Conservation (phyloP, 768 basidiomycete species). For the Kwoniella sp. region DNA sequence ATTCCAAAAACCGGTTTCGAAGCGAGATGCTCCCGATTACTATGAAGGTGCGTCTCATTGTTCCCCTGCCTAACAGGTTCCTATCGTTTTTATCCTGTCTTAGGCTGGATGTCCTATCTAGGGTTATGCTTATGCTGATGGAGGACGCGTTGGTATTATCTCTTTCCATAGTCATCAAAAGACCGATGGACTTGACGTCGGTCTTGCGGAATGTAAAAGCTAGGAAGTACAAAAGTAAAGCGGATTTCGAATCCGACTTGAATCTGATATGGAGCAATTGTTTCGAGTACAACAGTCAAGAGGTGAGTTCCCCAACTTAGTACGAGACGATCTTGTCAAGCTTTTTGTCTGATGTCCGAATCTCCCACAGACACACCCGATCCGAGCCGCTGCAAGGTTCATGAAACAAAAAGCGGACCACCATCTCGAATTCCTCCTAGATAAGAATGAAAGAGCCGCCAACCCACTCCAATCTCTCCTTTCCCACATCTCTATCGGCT, state of each 20-base stretch:
- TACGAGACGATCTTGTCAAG: background rate
- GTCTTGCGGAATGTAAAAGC: constrained; percentile 92
- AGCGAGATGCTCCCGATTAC: constrained; percentile 88
- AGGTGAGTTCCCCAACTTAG: constrained; percentile 63
- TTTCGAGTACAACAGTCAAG: constrained; percentile 83
- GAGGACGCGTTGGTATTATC: no score
- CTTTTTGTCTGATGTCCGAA: no score
- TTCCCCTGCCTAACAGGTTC: no score
- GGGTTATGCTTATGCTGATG: no score
- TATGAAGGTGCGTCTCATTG: constrained; percentile 77
- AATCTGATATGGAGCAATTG: constrained; percentile 98
- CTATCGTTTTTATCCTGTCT: no score
- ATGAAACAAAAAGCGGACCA: constrained; percentile 82
- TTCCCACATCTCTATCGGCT: constrained; percentile 8
- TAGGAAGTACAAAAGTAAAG: constrained; percentile 88
- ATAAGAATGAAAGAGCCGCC: constrained; percentile 66
- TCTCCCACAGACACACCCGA: constrained; percentile 76
- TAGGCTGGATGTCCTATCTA: no score
- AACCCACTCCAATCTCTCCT: constrained; percentile 20
- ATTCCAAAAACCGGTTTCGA: constrained; percentile 90
- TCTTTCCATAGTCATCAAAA: constrained; percentile 70
- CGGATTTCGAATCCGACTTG: constrained; percentile 89
- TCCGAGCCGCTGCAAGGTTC: constrained; percentile 76
- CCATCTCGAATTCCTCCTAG: constrained; percentile 83
- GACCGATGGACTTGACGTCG: constrained; percentile 93